Conservation (phyloP, 352 stramenopile species). For the Globisporangium spiculum region DNA sequence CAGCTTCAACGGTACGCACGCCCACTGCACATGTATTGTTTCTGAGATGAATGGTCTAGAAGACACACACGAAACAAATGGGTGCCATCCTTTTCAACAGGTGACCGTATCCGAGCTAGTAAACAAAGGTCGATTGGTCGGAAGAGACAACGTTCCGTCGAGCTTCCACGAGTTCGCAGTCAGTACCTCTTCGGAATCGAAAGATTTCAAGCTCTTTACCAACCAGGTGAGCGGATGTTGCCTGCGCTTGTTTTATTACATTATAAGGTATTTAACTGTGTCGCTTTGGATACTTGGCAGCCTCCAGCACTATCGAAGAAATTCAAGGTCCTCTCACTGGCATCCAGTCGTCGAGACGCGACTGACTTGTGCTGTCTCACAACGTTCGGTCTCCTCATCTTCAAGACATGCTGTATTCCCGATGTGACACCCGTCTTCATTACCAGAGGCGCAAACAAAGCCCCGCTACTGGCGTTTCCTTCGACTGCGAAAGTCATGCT, state of each 20-base stretch:
- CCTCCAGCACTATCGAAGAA: constrained; percentile 35
- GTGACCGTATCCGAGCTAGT: constrained; percentile 51
- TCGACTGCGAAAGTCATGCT: constrained; percentile 35
- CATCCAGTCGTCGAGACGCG: constrained; percentile 28
- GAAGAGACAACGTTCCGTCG: constrained; percentile 49
- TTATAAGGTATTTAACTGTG: background rate
- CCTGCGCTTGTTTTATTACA: background rate
- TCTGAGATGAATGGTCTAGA: background rate
- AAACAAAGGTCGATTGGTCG: constrained; percentile 49
- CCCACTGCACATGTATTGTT: too few relatives aligned
- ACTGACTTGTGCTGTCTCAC: constrained; percentile 54
- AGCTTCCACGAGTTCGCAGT: constrained; percentile 58
- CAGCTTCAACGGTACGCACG: constrained; percentile 28
- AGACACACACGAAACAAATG: background rate
- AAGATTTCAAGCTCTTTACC: constrained; percentile 37
- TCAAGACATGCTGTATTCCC: constrained; percentile 37
- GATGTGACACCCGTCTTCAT: constrained; percentile 36
- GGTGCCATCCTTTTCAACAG: constrained; percentile 14
- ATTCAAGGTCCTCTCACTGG: constrained; percentile 49
- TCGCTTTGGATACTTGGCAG: background rate
- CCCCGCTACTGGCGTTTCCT: constrained; percentile 47
- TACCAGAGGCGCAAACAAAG: constrained; percentile 29
- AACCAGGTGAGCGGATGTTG: constrained; percentile 22
- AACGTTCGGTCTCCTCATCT: constrained; percentile 48
- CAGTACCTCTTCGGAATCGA: constrained; percentile 41